Percentiles rank a stretch among this genome's conserved stretches.
phyloP scores from a whole-genome alignment of 345 rosid species.

The Mangifera indica region DNA sequence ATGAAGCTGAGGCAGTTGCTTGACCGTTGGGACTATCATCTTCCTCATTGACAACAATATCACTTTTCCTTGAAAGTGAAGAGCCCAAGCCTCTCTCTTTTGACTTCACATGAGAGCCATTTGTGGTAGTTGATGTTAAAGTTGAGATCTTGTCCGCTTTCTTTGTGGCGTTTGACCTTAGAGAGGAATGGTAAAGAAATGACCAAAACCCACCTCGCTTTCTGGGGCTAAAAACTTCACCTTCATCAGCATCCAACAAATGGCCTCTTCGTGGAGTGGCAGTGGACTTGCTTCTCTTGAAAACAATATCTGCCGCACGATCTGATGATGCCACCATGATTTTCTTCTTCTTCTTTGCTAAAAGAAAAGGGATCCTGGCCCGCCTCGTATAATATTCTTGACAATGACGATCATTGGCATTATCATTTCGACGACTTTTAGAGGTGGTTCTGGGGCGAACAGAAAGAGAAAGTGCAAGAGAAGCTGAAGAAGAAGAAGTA shows the following conservation, averaged over 20 bases:
- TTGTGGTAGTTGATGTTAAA: conserved; percentile 13
- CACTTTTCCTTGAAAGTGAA: conserved; percentile 44
- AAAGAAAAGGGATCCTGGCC: conserved; percentile 59
- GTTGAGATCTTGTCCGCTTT: conserved; percentile 35
- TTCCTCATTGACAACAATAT: conserved; percentile 46
- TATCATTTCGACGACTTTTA: conserved; percentile 23
- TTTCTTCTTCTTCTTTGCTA: conserved; percentile 80
- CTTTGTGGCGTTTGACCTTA: conserved; percentile 35
- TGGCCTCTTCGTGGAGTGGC: conserved; percentile 40
- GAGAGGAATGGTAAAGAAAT: conserved; percentile 59
- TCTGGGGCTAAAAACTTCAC: conserved; percentile 56
- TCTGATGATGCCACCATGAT: conserved; percentile 42
- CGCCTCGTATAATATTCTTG: conserved; percentile 37
- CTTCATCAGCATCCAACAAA: conserved; percentile 39
- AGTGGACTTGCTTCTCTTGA: conserved; percentile 85
- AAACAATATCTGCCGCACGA: conserved; percentile 42
- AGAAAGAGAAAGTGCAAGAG: conserved; percentile 45
- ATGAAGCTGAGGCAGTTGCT: conserved; percentile 47
- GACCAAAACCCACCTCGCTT: conserved; percentile 86
- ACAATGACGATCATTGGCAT: conserved; percentile 22
- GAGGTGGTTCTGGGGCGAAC: conserved; percentile 30
- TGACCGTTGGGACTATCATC: conserved; percentile 58
- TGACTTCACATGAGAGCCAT: conserved; percentile 27
- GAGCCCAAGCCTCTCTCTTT: conserved; percentile 42
- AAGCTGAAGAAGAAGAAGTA: conserved; percentile 28